Evolutionary conservation across 805 yeast genomes (phyloP).

Genomic region (Cyberlindnera petersonii): DNA sequence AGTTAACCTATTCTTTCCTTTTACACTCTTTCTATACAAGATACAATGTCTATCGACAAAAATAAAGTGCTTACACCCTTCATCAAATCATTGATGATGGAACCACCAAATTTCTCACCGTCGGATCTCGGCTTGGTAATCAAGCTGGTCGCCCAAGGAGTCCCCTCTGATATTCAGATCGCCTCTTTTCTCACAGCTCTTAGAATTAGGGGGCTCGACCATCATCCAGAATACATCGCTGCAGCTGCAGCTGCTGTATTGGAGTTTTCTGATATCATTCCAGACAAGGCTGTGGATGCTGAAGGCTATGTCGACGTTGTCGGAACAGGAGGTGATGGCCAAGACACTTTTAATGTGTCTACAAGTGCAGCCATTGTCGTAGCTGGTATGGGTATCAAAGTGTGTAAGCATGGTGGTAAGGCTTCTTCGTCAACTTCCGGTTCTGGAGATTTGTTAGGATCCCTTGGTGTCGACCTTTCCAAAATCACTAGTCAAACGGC

Average conservation of each 20-base stretch:
- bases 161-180: constrained; percentile 64
- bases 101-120: constrained; percentile 61
- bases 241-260: constrained; percentile 78
- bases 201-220: constrained; percentile 71
- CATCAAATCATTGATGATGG: constrained; percentile 57
- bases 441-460: constrained; percentile 80
- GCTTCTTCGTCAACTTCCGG: constrained; percentile 94
- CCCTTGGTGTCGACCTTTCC: constrained; percentile 78
- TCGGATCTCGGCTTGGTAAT: constrained; percentile 63
- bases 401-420: constrained; percentile 96
- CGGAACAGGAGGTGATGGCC: constrained; percentile 99
- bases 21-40: too few relatives aligned
- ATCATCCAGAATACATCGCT: constrained; percentile 75
- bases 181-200: constrained; percentile 79
- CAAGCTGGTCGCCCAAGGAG: constrained; percentile 52
- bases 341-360: constrained; percentile 93
- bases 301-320: constrained; percentile 79
- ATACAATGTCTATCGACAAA: constrained; percentile 3
- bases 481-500: constrained; percentile 62
- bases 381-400: constrained; percentile 76
- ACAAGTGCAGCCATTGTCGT: constrained; percentile 93
- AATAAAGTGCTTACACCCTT: constrained; percentile 42
- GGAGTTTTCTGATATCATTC: constrained; percentile 57
- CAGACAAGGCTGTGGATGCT: constrained; percentile 40
- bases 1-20: too few relatives aligned